These are phyloP conservation scores for Boletus rubescentipes DNA, from an alignment of 768 basidiomycete species.

Conservation along the genomic window DNA sequence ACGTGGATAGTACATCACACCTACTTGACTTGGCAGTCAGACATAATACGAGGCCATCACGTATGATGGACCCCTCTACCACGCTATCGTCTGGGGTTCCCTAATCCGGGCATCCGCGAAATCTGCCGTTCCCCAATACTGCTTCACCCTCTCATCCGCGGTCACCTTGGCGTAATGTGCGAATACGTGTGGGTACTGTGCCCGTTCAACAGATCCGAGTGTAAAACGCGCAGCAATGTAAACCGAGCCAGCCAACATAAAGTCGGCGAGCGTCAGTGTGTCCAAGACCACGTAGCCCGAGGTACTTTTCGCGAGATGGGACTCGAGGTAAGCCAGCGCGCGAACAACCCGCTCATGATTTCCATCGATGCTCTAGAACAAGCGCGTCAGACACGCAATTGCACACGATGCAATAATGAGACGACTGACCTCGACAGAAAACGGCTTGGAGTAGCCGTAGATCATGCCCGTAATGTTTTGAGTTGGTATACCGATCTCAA, in stretches of 20 bases:
- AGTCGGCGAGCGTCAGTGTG: constrained; percentile 17
- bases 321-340: constrained; percentile 15
- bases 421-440: constrained; percentile 11
- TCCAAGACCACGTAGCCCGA: constrained; percentile 16
- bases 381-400: not conserved
- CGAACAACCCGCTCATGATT: not conserved
- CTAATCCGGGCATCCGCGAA: constrained; percentile 9
- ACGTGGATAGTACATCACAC: too few relatives aligned
- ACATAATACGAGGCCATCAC: too few relatives aligned
- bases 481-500: constrained; percentile 5
- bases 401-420: too few relatives aligned
- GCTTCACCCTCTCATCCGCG: constrained; percentile 8
- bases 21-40: too few relatives aligned
- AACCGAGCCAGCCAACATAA: constrained; percentile 14
- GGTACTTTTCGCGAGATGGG: constrained; percentile 3
- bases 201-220: constrained; percentile 13
- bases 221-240: not conserved
- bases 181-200: constrained; percentile 17
- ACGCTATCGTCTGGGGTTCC: not conserved
- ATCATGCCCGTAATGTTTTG: not conserved
- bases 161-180: constrained; percentile 22
- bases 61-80: too few relatives aligned
- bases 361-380: not conserved
- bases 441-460: constrained; percentile 1
- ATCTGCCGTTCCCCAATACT: constrained; percentile 9